Evolutionary conservation across 2,329 filamentous ascomycete species (phyloP), one percentile per base, ranked within the genome.

Genomic region (Talaromyces sp.): DNA sequence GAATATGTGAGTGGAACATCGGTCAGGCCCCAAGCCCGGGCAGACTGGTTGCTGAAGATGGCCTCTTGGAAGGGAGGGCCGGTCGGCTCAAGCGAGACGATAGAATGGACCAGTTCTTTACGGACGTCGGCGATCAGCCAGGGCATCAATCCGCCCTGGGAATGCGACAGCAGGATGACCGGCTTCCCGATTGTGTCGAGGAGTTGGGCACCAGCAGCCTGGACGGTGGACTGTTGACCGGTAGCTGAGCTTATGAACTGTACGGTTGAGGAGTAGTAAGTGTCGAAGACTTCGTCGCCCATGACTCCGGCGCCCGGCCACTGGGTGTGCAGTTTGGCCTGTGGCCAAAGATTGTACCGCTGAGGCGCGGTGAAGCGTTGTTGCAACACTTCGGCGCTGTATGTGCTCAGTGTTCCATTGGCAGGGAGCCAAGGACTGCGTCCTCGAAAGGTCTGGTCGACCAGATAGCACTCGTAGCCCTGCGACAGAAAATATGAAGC

Each of bases 51-150:
- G n/a, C 70, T 73, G 40, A 80, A 74, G 33, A 76, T 68, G 9
- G 72, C 73, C 14, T 82, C 78, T 30, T 66, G 71, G 65, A 82
- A 85, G 0, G 83, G 82, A 8, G 83, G 82, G 0, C 83, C 83
- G 5, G 73, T 69, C 0, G 83, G 83, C 65, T 86, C 84, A 10
- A 86, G 63, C 1, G 78, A 76, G 2, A 86, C 70, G 27, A 85
- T 76, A 1, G 72, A 79, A 31, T 76, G 76, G 2, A 85, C 79
- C 0, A 81, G 70, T 0, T 77, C 64, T 0, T 83, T 82, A 9
- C 76, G 67, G 1, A 72, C 69, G 65, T 87, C 83, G 0, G 79
- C 81, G 6, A 82, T 75, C 5, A 81, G 72, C 76, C 78, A 83
- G 2, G 76, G 78, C 60, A 78, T 77, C 1, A 75, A 71, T 1